Evolutionary conservation across 768 basidiomycete species (phyloP), one percentile per base, ranked within the genome.

Genomic region (Erythrobasidium yunnanense): DNA sequence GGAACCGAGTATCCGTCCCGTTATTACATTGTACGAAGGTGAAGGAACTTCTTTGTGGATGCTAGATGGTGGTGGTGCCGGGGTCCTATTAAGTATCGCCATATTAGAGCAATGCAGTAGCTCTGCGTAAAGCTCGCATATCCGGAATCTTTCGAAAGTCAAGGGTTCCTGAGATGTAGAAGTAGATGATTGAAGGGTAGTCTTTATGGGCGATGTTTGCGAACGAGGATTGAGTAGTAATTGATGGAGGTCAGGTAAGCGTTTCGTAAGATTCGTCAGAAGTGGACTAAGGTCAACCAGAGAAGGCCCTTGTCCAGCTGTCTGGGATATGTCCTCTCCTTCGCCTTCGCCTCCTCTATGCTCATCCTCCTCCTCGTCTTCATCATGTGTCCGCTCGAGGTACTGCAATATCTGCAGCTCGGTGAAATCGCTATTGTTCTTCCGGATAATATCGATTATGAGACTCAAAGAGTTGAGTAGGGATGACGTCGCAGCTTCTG

Each of bases 391-490:
- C 56, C 66, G 20, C 70, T 68, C 45, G 66, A 71, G 70, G 54
- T 69, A 73, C 30, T 71, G 68, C 50, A 75, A 54, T 70, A 74
- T 69, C 29, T 75, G 93, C 3, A 92, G 93, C 77, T 99, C 95
- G 73, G 95, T 92, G 74, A 91, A 96, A 75, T 99, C 93, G 38
- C 92, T 93, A 75, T 97, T 96, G 77, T 96, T 96, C 75, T 96
- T 91, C 56, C 92, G 83, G 70, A 96, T 95, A 42, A 73, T 69
- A 75, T 97, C 93, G 69, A 93, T 87, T 66, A 95, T 80, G 74
- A 96, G 84, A 54, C 85, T 85, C 69, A 91, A 42, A 11, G 88
- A 85, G 69, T 90, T 84, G 27, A 87, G 81, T 57, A 96, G 84
- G 13, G 71, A 70, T 2, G 73, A 73, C 1, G 72, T 73, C 6